These are phyloP conservation scores for Diaporthe capsici DNA, from an alignment of 2,329 filamentous ascomycete genomes.

Conservation along the genomic window DNA sequence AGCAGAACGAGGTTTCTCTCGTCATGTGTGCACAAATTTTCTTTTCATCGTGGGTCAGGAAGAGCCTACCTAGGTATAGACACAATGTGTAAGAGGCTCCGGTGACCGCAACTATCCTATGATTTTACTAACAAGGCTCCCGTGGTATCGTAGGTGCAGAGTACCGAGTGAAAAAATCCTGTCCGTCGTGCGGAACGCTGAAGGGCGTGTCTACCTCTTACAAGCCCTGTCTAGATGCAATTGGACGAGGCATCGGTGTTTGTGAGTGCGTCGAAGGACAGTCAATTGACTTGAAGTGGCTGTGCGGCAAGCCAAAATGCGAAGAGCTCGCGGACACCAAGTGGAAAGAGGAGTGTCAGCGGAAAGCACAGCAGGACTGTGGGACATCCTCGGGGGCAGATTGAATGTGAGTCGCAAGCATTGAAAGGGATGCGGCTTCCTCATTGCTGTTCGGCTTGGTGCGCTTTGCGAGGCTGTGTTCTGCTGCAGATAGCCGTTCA, in stretches of 20 bases:
- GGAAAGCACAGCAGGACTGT: neutral
- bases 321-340: neutral
- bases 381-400: neutral
- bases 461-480: neutral
- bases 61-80: neutral
- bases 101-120: neutral
- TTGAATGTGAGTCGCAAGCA: neutral
- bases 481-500: neutral
- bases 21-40: too few relatives aligned
- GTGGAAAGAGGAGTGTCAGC: slow-evolving; percentile 16
- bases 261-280: slow-evolving; percentile 1
- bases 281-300: slow-evolving; percentile 10
- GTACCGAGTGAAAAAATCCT: neutral
- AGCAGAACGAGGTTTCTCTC: too few relatives aligned
- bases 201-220: neutral
- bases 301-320: slow-evolving; percentile 13
- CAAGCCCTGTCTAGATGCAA: slow-evolving; percentile 14
- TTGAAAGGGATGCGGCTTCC: neutral
- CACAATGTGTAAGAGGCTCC: slow-evolving; percentile 27
- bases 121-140: neutral
- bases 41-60: neutral
- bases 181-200: slow-evolving; percentile 17
- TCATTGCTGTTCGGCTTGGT: too few relatives aligned
- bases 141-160: slow-evolving; percentile 15
- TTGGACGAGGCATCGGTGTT: neutral